A percentile compares a stretch with the other conserved stretches of the same genome.
phyloP scores from a whole-genome alignment of 2,329 filamentous ascomycete genomes.

The Alternaria metachromatica region DNA sequence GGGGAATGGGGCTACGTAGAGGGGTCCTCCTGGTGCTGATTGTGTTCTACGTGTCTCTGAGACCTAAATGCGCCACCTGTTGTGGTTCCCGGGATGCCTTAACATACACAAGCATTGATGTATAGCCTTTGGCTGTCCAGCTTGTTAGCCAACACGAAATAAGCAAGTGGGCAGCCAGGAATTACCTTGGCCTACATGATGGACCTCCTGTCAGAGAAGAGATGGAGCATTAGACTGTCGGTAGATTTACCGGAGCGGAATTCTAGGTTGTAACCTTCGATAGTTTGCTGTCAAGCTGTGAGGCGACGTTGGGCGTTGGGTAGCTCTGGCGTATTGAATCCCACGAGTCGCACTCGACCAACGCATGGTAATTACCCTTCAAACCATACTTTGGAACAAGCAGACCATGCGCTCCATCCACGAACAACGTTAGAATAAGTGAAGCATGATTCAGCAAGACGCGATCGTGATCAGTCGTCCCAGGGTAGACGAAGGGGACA shows the following conservation, averaged over 20 bases:
- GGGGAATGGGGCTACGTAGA: not conserved
- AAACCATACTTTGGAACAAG: not conserved
- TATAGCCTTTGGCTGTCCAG: not conserved
- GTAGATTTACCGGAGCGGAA: not conserved
- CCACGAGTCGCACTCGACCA: not conserved
- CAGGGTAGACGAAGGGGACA: not conserved
- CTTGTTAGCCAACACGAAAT: not conserved
- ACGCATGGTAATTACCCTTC: not conserved
- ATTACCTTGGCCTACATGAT: not conserved
- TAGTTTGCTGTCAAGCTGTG: not conserved
- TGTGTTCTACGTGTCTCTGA: not conserved
- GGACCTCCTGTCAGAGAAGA: too few species aligned
- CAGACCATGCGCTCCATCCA: not conserved
- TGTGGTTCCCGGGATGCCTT: not conserved
- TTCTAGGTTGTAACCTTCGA: not conserved
- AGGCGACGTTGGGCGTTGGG: not conserved
- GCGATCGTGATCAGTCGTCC: not conserved
- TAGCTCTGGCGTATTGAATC: not conserved
- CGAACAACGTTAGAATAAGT: not conserved
- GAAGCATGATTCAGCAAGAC: not conserved
- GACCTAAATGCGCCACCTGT: not conserved
- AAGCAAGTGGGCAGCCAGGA: not conserved
- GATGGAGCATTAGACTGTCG: not conserved
- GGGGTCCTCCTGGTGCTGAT: not conserved
- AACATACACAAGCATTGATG: not conserved